These are phyloP conservation scores for Epichloe sibirici DNA, from an alignment of 2,329 filamentous ascomycete genomes.

Conservation along the genomic window DNA sequence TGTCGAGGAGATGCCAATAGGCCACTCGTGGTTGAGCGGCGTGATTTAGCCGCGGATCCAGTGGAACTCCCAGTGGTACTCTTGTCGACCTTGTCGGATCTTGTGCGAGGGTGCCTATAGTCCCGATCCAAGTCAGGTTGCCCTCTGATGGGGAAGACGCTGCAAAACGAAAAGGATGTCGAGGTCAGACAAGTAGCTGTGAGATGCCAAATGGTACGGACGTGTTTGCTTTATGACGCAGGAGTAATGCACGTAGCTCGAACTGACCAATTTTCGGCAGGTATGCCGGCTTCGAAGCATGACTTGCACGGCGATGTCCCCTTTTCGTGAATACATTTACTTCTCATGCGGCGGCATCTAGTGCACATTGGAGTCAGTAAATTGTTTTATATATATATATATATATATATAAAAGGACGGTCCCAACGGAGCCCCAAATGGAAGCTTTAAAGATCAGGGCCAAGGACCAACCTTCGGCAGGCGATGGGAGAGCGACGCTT, in stretches of 20 bases:
- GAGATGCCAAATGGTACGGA: background rate
- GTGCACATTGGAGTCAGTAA: no score
- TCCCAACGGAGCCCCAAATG: no score
- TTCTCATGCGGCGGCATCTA: constrained; percentile 44
- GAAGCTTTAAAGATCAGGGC: background rate
- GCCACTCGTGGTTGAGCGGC: constrained; percentile 21
- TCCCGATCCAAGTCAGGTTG: constrained; percentile 42
- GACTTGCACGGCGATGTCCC: constrained; percentile 37
- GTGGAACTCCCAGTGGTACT: constrained; percentile 24
- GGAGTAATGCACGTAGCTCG: background rate
- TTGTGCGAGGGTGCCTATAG: constrained; percentile 42
- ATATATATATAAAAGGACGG: no score
- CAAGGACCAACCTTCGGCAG: constrained; percentile 33
- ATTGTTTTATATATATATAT: no score
- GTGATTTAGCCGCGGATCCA: constrained; percentile 24
- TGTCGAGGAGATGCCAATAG: constrained; percentile 12
- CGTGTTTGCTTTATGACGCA: no score
- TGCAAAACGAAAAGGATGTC: constrained; percentile 13
- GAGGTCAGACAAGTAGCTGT: background rate
- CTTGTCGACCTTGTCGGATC: constrained; percentile 33
- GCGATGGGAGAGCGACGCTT: constrained; percentile 40
- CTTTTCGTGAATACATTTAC: constrained; percentile 41
- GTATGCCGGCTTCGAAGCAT: constrained; percentile 37
- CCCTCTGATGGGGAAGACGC: constrained; percentile 40
- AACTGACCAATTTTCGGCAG: constrained; percentile 36